phyloP scores from a whole-genome alignment of 2,329 filamentous ascomycete genomes.

The Apiospora kogelbergensis region DNA sequence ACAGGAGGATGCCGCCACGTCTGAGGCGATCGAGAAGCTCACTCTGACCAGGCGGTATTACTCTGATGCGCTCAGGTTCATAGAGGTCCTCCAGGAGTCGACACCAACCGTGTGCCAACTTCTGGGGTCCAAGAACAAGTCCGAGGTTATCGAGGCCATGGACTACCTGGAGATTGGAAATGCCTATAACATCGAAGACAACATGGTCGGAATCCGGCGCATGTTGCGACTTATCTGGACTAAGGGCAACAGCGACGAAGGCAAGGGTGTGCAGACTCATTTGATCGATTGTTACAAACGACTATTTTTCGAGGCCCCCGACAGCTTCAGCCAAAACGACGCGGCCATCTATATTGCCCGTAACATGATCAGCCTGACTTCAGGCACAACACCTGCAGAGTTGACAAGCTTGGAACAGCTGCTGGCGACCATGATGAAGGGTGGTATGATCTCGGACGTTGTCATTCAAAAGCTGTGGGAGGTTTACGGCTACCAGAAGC shows the following conservation, averaged over 20 bases:
- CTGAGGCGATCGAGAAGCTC: constrained; percentile 83
- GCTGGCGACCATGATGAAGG: constrained; percentile 96
- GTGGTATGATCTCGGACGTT: constrained; percentile 78
- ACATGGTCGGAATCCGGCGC: constrained; percentile 85
- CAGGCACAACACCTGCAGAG: constrained; percentile 91
- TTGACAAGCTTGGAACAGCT: constrained; percentile 94
- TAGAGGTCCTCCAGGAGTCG: constrained; percentile 83
- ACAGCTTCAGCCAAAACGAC: constrained; percentile 83
- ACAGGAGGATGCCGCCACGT: constrained; percentile 82
- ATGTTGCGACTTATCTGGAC: constrained; percentile 99
- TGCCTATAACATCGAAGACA: constrained; percentile 93
- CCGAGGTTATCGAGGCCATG: constrained; percentile 97
- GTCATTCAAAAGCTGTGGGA: constrained; percentile 96
- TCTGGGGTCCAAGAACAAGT: constrained; percentile 93
- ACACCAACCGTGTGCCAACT: constrained; percentile 82
- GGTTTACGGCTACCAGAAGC: constrained; percentile 91
- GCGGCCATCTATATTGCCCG: constrained; percentile 92
- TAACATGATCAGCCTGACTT: constrained; percentile 99
- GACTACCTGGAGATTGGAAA: constrained; percentile 96
- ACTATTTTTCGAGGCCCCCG: constrained; percentile 93
- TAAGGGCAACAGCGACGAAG: constrained; percentile 98
- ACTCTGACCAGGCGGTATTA: constrained; percentile 90
- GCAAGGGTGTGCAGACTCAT: constrained; percentile 95
- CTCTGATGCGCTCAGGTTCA: constrained; percentile 89
- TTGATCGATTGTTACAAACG: constrained; percentile 95